phyloP scores from a whole-genome alignment of 176 grass and related monocot species.

The Carex littledalei region DNA sequence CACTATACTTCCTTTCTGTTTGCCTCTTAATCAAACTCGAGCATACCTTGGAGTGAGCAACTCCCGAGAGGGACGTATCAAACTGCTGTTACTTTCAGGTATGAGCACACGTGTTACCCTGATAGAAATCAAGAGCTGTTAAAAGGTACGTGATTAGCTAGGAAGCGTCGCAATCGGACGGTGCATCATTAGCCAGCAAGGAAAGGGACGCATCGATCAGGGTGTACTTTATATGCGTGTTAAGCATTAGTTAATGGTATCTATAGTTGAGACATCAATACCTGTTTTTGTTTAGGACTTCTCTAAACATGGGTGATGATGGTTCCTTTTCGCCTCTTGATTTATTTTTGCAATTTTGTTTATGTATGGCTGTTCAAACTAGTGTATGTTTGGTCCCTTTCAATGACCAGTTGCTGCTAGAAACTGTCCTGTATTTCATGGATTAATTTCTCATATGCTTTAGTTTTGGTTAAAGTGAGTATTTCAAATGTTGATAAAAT shows the following conservation, averaged over 20 bases:
- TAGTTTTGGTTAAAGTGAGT: no score
- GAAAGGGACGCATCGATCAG: constrained; percentile 7
- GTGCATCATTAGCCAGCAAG: constrained; percentile 14
- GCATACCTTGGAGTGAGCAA: neutral
- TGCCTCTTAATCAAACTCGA: no score
- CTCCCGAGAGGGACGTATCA: neutral
- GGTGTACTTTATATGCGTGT: neutral
- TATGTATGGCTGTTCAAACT: neutral
- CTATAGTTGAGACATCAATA: neutral
- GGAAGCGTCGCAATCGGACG: constrained; percentile 13
- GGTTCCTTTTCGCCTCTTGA: neutral
- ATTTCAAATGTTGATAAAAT: no score
- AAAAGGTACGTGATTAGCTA: neutral
- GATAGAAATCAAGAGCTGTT: neutral
- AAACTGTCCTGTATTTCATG: neutral
- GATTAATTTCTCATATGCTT: neutral
- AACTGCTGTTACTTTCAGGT: neutral
- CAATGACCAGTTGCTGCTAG: neutral
- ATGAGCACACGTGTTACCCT: neutral
- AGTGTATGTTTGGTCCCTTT: neutral
- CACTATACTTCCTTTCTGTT: no score
- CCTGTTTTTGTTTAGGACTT: neutral
- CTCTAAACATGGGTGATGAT: neutral
- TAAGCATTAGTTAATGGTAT: neutral
- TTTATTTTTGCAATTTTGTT: neutral